Evolutionary conservation across 75 land plant genomes (phyloP).

Genomic region (Cupressus sempervirens): DNA sequence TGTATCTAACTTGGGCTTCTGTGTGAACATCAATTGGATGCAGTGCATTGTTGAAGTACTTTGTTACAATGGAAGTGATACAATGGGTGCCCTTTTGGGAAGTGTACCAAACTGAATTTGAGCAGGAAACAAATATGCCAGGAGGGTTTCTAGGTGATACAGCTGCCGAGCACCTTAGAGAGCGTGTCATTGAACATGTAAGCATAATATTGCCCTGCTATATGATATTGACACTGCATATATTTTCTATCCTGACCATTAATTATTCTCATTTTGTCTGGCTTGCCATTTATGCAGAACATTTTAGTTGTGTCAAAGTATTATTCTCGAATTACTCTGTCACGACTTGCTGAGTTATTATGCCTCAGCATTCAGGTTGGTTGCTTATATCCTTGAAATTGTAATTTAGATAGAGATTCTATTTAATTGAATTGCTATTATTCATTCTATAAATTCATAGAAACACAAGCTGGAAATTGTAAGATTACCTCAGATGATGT

Average conservation of each 20-base stretch:
- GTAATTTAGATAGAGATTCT: background rate
- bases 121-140: constrained; percentile 66
- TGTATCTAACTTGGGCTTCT: constrained; percentile 5
- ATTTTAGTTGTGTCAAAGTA: constrained; percentile 96
- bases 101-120: constrained; percentile 71
- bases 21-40: constrained; percentile 16
- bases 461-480: background rate
- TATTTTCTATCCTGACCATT: background rate
- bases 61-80: constrained; percentile 97
- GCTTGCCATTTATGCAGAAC: constrained; percentile 52
- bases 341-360: constrained; percentile 81
- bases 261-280: background rate
- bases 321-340: constrained; percentile 86
- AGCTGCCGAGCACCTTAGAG: constrained; percentile 84
- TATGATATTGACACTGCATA: background rate
- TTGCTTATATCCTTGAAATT: background rate
- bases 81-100: constrained; percentile 89
- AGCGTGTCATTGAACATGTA: constrained; percentile 97
- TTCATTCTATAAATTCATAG: background rate
- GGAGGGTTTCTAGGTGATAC: constrained; percentile 76
- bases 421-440: background rate
- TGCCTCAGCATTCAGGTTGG: constrained; percentile 82
- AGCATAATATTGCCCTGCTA: constrained; percentile 1
- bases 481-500: background rate
- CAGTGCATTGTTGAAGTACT: constrained; percentile 66